Base-by-base conservation (phyloP, 225 moss, liverwort and hornwort genomes). In the Bryum argenteum region DNA sequence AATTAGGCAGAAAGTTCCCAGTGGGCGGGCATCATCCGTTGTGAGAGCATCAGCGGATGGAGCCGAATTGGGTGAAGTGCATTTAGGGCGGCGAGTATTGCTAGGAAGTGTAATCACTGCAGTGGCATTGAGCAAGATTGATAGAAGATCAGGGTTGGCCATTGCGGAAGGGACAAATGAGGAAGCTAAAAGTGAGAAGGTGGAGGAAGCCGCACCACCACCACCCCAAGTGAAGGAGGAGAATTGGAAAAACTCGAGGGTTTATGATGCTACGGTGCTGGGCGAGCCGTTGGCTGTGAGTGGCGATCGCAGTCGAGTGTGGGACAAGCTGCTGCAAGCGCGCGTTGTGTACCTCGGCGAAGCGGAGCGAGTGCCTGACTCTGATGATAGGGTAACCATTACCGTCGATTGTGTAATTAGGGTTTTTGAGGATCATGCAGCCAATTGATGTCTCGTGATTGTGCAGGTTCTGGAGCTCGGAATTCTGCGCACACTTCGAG, bases 271-370 rank as follows among this genome's bases (percentile, higher is more conserved):
- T 14, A 82, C 88, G 9, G 93, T 82, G 39, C 61, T 97, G 58
- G 96, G 91, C 64, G 96, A 97, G 75, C 96, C 96, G 41, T 77
- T 76, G n/a, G 76, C 79, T 9, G 64, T 93, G 54, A 83, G 91
- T 60, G 85, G 77, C 45, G 89, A 88, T 24, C 89, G 81, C 54
- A 77, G 79, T 66, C 80, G 83, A 50, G 93, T 93, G 37, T 97
- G 96, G 96, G 76, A 88, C 71, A 97, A 89, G 83, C 83, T 97
- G 61, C 53, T 97, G 73, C 89, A 82, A 65, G 91, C 86, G 58
- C 87, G 96, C 54, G 91, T 97, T 23, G 81, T 93, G 51, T 97
- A 97, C 62, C 82, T 97, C 13, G 96, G 93, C 13, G 96, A 97
- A 72, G 78, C 91, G 66, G 96, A 97, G 75, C 85, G 79, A 60